These are phyloP conservation scores for Marasmius oreades DNA, from an alignment of 1,284 basidiomycete genomes.

Conservation along the genomic window DNA sequence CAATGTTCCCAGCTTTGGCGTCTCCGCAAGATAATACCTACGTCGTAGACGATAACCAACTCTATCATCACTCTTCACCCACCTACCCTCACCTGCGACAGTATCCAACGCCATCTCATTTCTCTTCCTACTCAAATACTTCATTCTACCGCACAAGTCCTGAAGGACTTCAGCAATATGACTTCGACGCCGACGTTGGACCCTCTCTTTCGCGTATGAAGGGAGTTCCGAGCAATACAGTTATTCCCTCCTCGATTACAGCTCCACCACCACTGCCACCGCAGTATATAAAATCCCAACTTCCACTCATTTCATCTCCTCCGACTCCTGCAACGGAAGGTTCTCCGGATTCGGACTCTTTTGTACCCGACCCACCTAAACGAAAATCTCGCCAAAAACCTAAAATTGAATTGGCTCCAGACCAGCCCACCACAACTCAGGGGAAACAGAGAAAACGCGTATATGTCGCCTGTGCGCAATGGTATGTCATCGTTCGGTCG, in stretches of 20 bases:
- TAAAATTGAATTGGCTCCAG: slow-evolving; percentile 59
- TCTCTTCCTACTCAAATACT: neutral
- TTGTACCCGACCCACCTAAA: neutral
- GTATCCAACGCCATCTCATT: neutral
- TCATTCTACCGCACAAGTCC: slow-evolving; percentile 3
- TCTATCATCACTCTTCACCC: neutral
- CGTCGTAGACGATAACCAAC: too few relatives aligned
- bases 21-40: too few relatives aligned
- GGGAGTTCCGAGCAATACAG: slow-evolving; percentile 17
- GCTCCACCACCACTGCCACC: slow-evolving; percentile 24
- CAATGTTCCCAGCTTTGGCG: too few relatives aligned
- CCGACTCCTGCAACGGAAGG: slow-evolving; percentile 2
- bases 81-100: neutral
- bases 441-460: slow-evolving; percentile 68
- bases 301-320: neutral
- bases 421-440: slow-evolving; percentile 74
- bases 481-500: slow-evolving; percentile 39
- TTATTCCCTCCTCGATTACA: slow-evolving; percentile 13
- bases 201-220: slow-evolving; percentile 1
- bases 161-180: slow-evolving; percentile 6
- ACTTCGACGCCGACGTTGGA: slow-evolving; percentile 1
- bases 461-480: slow-evolving; percentile 75
- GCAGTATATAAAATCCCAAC: slow-evolving; percentile 14
- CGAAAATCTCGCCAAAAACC: slow-evolving; percentile 55
- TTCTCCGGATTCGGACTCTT: neutral